phyloP scores from a whole-genome alignment of 768 basidiomycete genomes.

The Gyrodon lividus region DNA sequence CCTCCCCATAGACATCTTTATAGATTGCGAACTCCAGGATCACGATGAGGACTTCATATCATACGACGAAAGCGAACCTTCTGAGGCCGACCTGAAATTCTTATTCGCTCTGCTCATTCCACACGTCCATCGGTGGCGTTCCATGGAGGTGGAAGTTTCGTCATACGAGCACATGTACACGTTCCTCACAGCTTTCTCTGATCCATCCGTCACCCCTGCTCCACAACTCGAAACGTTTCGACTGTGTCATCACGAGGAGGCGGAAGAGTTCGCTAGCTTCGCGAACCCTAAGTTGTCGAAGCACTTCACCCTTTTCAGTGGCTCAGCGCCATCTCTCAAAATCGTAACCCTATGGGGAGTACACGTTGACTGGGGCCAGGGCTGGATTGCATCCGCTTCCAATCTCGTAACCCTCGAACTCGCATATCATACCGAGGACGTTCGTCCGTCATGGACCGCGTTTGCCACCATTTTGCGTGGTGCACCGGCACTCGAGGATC shows the following conservation, averaged over 20 bases:
- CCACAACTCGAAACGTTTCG: slow-evolving; percentile 53
- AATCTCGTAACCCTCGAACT: slow-evolving; percentile 52
- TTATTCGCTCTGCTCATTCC: slow-evolving; percentile 45
- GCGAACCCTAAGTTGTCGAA: slow-evolving; percentile 26
- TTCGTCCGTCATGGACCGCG: slow-evolving; percentile 56
- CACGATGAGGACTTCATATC: slow-evolving; percentile 24
- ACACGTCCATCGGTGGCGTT: slow-evolving; percentile 53
- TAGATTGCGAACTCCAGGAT: slow-evolving; percentile 42
- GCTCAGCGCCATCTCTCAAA: slow-evolving; percentile 50
- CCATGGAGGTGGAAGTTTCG: slow-evolving; percentile 46
- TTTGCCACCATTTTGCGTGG: slow-evolving; percentile 51
- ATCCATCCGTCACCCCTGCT: slow-evolving; percentile 41
- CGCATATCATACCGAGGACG: slow-evolving; percentile 60
- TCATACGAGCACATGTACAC: slow-evolving; percentile 47
- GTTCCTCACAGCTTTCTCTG: slow-evolving; percentile 43
- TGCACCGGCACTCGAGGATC: slow-evolving; percentile 52
- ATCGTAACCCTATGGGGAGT: slow-evolving; percentile 62
- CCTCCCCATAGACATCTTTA: slow-evolving; percentile 51
- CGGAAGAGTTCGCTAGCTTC: slow-evolving; percentile 31
- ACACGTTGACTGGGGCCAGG: slow-evolving; percentile 63
- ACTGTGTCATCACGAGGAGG: slow-evolving; percentile 56
- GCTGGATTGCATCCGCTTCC: slow-evolving; percentile 27
- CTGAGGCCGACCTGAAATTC: slow-evolving; percentile 18
- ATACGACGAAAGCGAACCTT: slow-evolving; percentile 18
- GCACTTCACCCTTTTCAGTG: slow-evolving; percentile 51